These are phyloP conservation scores for Penicillium vulpinum DNA, from an alignment of 2,329 filamentous ascomycete genomes.

Conservation along the genomic window DNA sequence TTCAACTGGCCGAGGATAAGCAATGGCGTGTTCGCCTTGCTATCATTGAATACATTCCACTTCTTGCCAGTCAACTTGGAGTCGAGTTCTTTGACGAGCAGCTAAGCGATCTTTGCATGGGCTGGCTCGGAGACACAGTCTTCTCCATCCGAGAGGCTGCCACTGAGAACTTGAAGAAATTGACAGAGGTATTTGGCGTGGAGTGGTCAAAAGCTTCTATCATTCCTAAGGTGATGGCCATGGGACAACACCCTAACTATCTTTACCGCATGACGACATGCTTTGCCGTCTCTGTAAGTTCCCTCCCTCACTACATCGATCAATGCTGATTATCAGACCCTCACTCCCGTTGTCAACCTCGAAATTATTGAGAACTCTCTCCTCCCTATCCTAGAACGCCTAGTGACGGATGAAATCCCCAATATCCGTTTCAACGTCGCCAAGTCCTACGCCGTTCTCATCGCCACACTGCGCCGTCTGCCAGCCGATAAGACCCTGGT, in stretches of 20 bases:
- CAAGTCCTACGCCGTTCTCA: conserved; percentile 90
- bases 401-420: conserved; percentile 90
- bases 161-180: conserved; percentile 95
- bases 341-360: conserved; percentile 87
- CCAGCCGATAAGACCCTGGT: conserved; percentile 85
- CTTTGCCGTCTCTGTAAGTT: conserved; percentile 92
- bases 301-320: conserved; percentile 7
- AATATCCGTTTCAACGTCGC: conserved; percentile 99
- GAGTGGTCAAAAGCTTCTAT: conserved; percentile 97
- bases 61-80: conserved; percentile 91
- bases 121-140: conserved; percentile 96
- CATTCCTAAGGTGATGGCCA: conserved; percentile 96
- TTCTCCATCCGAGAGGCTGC: conserved; percentile 98
- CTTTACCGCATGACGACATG: conserved; percentile 99
- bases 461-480: conserved; percentile 86
- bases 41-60: conserved; percentile 98
- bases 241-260: conserved; percentile 98
- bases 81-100: conserved; percentile 99
- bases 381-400: conserved; percentile 91
- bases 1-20: conserved; percentile 97
- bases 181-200: conserved; percentile 97
- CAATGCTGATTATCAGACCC: conserved; percentile 63
- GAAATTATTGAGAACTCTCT: conserved; percentile 92
- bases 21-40: conserved; percentile 97
- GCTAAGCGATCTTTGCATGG: conserved; percentile 92